Evolutionary conservation across 192 early-diverging fungal species (phyloP), one percentile per base, ranked within the genome.

Genomic region (Coemansia sp.): DNA sequence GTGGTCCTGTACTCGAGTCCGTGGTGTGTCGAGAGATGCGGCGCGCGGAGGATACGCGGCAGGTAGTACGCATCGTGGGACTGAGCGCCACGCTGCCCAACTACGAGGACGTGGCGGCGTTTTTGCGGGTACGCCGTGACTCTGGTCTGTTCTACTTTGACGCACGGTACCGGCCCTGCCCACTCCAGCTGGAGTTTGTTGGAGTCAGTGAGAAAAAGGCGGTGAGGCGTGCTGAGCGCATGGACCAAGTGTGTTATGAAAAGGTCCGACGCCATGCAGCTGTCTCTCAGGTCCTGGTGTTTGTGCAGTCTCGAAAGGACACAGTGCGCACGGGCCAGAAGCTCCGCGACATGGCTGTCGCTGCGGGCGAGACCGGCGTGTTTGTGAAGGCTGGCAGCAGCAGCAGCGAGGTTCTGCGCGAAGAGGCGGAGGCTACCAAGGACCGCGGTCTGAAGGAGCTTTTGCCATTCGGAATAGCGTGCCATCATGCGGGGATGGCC

Each of bases 181-280:
- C 97, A 9, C 85, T 99, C 62, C 91, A 95, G 84, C 94, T 95
- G 75, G 91, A 95, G 71, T 96, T 97, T 78, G 92, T 99, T 65
- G 97, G 97, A 30, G 90, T 98, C 53, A 98, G 95, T 0, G 96
- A 98, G 69, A 97, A 97, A 83, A 98, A 98, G 70, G 92, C 92
- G 8, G 89, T 98, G 59, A 93, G 92, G 74, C 87, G 94, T 24
- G 90, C 94, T 74, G 89, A 95, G 82, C 87, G 95, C 38, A 97
- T 98, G 95, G 98, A 99, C 80, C 93, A 97, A 69, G 94, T 99
- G 59, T 87, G 87, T 16, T 99, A 97, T 71, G 94, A 94, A n/a
- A 98, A 98, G 74, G 88, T 94, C 7, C 86, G 93, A 75, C 93
- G 95, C 67, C 91, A 94, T 49, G 87, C 90, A 35, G 84, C 78